phyloP scores from a whole-genome alignment of 164 flowering plant species.

The Magnolia officinalis region DNA sequence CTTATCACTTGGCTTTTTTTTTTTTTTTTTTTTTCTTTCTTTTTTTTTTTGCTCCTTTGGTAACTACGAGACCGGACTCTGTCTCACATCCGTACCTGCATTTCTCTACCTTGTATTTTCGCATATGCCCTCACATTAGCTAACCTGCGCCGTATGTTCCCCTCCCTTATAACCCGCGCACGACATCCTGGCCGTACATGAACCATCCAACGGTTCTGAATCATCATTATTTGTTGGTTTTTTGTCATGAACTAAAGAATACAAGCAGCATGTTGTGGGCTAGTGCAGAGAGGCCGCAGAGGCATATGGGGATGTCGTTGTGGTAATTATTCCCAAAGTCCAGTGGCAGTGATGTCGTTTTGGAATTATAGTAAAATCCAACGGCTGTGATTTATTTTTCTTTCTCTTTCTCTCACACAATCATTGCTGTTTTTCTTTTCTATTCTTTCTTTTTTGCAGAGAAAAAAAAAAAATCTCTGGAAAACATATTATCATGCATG shows the following conservation, averaged over 20 bases:
- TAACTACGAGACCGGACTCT: no score
- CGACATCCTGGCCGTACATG: neutral
- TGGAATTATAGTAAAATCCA: slow-evolving; percentile 3
- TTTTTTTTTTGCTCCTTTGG: no score
- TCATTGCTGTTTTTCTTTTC: neutral
- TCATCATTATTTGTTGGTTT: neutral
- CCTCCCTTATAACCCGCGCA: neutral
- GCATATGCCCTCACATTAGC: neutral
- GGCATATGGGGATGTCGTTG: slow-evolving; percentile 9
- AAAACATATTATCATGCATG: neutral
- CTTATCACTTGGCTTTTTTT: no score
- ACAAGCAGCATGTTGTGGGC: neutral
- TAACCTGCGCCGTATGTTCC: neutral
- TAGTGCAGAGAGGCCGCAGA: neutral
- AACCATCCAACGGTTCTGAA: slow-evolving; percentile 3
- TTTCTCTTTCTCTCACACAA: neutral
- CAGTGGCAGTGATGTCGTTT: slow-evolving; percentile 3
- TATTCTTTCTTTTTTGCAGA: neutral
- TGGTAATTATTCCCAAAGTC: slow-evolving; percentile 1
- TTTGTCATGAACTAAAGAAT: neutral
- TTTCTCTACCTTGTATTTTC: no score
- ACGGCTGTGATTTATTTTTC: neutral
- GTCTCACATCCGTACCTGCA: no score
- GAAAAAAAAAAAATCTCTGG: no score
- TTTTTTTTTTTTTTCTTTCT: no score